phyloP scores from a whole-genome alignment of 2,329 filamentous ascomycete genomes.

The Geosmithia morbida region DNA sequence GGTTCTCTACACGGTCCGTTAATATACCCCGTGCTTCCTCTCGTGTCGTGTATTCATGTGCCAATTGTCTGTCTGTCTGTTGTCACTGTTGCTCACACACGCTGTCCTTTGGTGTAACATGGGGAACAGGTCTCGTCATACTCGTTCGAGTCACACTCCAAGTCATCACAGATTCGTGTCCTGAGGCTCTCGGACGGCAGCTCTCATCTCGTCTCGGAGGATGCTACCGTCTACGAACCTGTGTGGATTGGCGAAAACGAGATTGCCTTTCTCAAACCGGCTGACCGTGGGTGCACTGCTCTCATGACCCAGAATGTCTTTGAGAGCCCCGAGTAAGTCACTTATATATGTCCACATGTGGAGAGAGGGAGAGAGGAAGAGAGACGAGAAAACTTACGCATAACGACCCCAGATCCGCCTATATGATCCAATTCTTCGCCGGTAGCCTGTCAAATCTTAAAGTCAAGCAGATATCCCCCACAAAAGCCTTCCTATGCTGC shows the following conservation, averaged over 20 bases:
- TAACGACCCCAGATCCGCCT: slow-evolving; percentile 9
- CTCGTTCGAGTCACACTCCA: slow-evolving; percentile 62
- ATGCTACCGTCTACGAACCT: slow-evolving; percentile 52
- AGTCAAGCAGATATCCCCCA: slow-evolving; percentile 31
- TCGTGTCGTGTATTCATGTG: neutral
- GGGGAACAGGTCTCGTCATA: slow-evolving; percentile 49
- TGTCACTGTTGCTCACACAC: too few species aligned
- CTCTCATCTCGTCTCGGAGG: slow-evolving; percentile 50
- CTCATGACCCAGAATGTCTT: slow-evolving; percentile 24
- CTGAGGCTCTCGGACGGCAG: slow-evolving; percentile 55
- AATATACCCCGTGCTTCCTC: neutral
- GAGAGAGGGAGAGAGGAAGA: too few species aligned
- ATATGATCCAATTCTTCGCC: slow-evolving; percentile 32
- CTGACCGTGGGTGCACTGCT: slow-evolving; percentile 29
- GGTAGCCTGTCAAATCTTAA: slow-evolving; percentile 46
- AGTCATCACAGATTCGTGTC: slow-evolving; percentile 53
- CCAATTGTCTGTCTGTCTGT: neutral
- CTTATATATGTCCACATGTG: too few species aligned
- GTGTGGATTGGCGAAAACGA: slow-evolving; percentile 61
- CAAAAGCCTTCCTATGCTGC: slow-evolving; percentile 38
- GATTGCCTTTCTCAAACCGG: slow-evolving; percentile 37
- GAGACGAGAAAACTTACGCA: slow-evolving; percentile 1
- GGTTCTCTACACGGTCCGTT: slow-evolving; percentile 46
- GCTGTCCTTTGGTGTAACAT: too few species aligned
- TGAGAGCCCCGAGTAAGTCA: slow-evolving; percentile 21